Evolutionary conservation across 2,329 filamentous ascomycete species (phyloP).

Genomic region (Fusarium sp.): DNA sequence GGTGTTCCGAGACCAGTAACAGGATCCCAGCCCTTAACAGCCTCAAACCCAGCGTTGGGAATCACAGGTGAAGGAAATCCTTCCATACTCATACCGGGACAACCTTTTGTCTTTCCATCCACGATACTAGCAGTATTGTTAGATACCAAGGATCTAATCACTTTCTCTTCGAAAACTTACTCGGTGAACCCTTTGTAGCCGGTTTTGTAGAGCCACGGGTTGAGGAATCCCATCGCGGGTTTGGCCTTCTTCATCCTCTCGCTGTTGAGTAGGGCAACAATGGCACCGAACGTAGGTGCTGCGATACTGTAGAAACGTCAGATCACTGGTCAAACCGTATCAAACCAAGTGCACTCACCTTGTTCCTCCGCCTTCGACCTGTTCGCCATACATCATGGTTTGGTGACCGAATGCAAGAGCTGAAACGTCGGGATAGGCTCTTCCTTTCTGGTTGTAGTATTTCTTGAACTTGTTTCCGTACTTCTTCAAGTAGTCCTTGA

Average conservation of each 20-base stretch:
- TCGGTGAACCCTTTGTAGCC: slow-evolving; percentile 51
- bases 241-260: slow-evolving; percentile 66
- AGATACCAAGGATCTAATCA: neutral
- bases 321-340: accelerated
- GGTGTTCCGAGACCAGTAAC: slow-evolving; percentile 59
- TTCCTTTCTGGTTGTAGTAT: slow-evolving; percentile 60
- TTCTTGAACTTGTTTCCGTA: slow-evolving; percentile 61
- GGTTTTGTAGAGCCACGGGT: slow-evolving; percentile 67
- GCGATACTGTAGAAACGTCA: slow-evolving; percentile 58
- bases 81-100: slow-evolving; percentile 44
- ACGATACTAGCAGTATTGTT: slow-evolving; percentile 49
- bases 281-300: slow-evolving; percentile 69
- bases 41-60: slow-evolving; percentile 45
- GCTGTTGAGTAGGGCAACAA: slow-evolving; percentile 74
- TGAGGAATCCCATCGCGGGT: slow-evolving; percentile 67
- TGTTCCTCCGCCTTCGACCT: slow-evolving; percentile 47
- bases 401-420: slow-evolving; percentile 59
- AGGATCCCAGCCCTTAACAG: slow-evolving; percentile 52
- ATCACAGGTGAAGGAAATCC: slow-evolving; percentile 44
- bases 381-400: slow-evolving; percentile 47
- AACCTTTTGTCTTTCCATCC: slow-evolving; percentile 49
- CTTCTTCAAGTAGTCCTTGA: slow-evolving; percentile 55
- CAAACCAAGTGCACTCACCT: slow-evolving; percentile 42
- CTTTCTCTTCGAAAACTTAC: slow-evolving; percentile 39
- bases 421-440: slow-evolving; percentile 71